Conservation (phyloP, 352 stramenopile genomes). For the Phytophthora nicotianae region DNA sequence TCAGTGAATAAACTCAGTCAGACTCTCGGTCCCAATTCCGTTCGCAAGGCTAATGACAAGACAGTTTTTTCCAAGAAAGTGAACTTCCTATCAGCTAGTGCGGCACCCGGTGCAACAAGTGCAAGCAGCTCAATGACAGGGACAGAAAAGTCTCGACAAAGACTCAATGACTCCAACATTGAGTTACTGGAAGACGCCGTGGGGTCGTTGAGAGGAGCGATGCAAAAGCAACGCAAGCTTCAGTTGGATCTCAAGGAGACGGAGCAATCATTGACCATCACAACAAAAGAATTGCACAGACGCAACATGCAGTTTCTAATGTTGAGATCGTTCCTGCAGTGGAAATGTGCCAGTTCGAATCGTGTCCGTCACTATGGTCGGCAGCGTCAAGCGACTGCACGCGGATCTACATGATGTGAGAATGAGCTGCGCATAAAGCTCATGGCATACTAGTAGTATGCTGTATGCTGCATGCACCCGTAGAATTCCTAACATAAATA, state of each 20-base stretch:
- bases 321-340: conserved; percentile 48
- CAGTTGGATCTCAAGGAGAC: conserved; percentile 39
- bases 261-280: conserved; percentile 21
- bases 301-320: conserved; percentile 45
- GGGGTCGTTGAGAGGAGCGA: conserved; percentile 42
- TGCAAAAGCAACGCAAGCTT: conserved; percentile 38
- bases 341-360: conserved; percentile 38
- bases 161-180: conserved; percentile 43
- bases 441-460: too few species aligned
- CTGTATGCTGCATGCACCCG: too few species aligned
- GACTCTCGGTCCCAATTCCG: conserved; percentile 6
- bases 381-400: conserved; percentile 2
- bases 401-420: background rate
- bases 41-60: background rate
- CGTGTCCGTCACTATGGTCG: conserved; percentile 4
- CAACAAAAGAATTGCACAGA: conserved; percentile 26
- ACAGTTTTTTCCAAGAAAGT: conserved; percentile 8
- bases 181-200: conserved; percentile 51
- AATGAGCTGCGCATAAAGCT: background rate
- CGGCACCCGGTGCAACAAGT: conserved; percentile 15
- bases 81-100: conserved; percentile 23
- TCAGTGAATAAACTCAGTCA: conserved; percentile 23
- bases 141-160: conserved; percentile 21
- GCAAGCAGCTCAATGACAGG: conserved; percentile 6
- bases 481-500: conserved; percentile 1